These are phyloP conservation scores for Chrysochromulina parva DNA, from an alignment of 78 protist species.

Conservation along the genomic window DNA sequence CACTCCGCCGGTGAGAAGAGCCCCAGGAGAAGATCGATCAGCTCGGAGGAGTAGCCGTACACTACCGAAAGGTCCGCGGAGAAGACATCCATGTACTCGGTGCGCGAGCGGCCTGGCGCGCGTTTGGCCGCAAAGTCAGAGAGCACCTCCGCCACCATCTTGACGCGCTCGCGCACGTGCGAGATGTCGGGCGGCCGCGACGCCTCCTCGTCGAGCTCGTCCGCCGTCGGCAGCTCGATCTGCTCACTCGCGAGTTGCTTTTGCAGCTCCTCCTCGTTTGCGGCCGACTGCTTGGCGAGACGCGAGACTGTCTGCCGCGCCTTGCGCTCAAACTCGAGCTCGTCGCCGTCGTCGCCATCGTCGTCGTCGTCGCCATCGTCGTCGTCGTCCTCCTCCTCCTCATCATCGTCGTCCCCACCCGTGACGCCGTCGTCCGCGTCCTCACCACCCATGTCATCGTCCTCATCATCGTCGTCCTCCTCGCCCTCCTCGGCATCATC, in stretches of 20 bases:
- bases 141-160: background rate
- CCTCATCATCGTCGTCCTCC: constrained; percentile 19
- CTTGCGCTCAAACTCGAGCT: constrained; percentile 26
- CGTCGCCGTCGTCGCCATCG: constrained; percentile 11
- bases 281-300: constrained; percentile 10
- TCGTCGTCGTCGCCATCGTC: constrained; percentile 17
- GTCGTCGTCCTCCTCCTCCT: constrained; percentile 7
- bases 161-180: background rate
- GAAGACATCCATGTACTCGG: constrained; percentile 75
- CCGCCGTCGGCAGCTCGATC: background rate
- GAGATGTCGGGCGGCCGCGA: constrained; percentile 28
- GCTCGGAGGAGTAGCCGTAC: constrained; percentile 40
- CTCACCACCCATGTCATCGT: background rate
- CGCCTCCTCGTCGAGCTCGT: background rate
- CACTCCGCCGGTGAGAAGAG: constrained; percentile 79
- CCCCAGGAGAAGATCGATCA: constrained; percentile 72
- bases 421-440: constrained; percentile 37
- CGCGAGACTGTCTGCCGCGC: background rate
- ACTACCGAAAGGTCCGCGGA: constrained; percentile 65
- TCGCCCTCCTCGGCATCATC: constrained; percentile 10
- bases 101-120: constrained; percentile 60
- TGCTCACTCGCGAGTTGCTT: background rate
- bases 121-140: background rate
- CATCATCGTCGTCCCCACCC: background rate
- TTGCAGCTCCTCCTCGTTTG: background rate